These are phyloP conservation scores for Chaetomium globosum DNA, from an alignment of 2,329 filamentous ascomycete species.

Conservation along the genomic window DNA sequence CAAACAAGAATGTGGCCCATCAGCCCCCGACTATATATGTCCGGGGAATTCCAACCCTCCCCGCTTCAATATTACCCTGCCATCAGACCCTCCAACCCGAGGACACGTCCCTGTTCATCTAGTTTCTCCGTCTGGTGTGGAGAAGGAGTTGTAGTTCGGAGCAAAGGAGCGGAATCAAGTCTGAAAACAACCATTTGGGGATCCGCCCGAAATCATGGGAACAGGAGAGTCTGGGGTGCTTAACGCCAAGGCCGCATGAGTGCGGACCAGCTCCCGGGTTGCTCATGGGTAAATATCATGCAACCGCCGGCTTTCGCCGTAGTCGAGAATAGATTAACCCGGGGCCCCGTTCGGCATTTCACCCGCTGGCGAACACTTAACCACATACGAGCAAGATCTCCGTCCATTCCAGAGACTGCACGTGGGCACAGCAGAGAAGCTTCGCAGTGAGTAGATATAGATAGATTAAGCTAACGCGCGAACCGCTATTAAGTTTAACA, in stretches of 20 bases:
- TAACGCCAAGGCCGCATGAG: slow-evolving; percentile 14
- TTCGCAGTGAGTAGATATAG: neutral
- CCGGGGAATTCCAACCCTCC: neutral
- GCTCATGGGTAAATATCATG: slow-evolving; percentile 20
- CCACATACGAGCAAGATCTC: slow-evolving; percentile 6
- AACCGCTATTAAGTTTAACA: neutral
- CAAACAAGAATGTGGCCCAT: neutral
- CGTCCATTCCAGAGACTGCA: neutral
- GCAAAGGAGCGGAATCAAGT: slow-evolving; percentile 9
- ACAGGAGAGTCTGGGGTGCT: slow-evolving; percentile 12
- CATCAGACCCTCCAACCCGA: neutral
- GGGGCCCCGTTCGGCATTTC: slow-evolving; percentile 15
- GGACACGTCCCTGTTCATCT: slow-evolving; percentile 7
- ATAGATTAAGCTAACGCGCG: neutral
- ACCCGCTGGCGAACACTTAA: slow-evolving; percentile 8
- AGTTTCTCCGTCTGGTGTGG: slow-evolving; percentile 8
- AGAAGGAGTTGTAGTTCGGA: slow-evolving; percentile 3
- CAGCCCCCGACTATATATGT: neutral
- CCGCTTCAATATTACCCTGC: neutral
- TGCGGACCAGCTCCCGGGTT: slow-evolving; percentile 2
- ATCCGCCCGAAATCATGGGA: neutral
- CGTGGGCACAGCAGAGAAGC: neutral
- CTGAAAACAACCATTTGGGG: neutral
- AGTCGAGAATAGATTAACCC: slow-evolving; percentile 16
- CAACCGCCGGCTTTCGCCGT: slow-evolving; percentile 7